Base-by-base conservation (phyloP, 192 early-diverging fungal genomes). In the Mortierella antarctica region DNA sequence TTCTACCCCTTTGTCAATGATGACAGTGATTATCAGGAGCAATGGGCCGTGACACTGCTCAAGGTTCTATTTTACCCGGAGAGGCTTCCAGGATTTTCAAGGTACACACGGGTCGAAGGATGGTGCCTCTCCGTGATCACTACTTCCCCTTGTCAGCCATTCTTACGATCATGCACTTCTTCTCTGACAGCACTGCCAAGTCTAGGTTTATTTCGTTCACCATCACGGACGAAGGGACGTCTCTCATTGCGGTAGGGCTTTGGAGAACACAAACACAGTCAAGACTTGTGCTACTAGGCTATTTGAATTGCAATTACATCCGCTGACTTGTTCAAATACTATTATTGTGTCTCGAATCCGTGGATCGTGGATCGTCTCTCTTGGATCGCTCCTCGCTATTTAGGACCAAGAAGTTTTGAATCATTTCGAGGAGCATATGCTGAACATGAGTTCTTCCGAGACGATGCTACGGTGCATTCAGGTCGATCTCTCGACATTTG, bases 131-230 rank as follows among this genome's bases (percentile, higher is more conserved):
- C 7, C 5, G 8, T 9, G 4, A 21, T 55, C 2, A 20, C 21
- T 57, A 15, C 56, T 20, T 20, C 10, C 10, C 14, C 11, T 21
- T 20, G 21, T 18, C 21, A 57, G 56, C 56, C 10, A 4, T 18
- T 15, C 14, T 57, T 2, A 18, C 56, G 14, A 21, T 20, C 56
- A 57, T 41, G 12, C 42, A 17, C 6, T 14, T 31, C n/a, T 41
- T 23, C 6, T 60, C 12, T 31, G 10, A 14, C 73, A 61, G 71
- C 17, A 18, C 51, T 23, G 47, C 76, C 23, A 60, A 73, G 47
- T 58, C 71, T 5, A 66, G 84, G 15, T 89, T 90, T 83, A 87
- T 90, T 46, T 88, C 84, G 15, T 90, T 88, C 74, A 90, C 89
- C 5, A 68, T 82, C 13, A 87, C 86, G 7, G 76, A 82, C 21